phyloP scores from a whole-genome alignment of 1,284 basidiomycete genomes.

The Ganoderma multipileum region DNA sequence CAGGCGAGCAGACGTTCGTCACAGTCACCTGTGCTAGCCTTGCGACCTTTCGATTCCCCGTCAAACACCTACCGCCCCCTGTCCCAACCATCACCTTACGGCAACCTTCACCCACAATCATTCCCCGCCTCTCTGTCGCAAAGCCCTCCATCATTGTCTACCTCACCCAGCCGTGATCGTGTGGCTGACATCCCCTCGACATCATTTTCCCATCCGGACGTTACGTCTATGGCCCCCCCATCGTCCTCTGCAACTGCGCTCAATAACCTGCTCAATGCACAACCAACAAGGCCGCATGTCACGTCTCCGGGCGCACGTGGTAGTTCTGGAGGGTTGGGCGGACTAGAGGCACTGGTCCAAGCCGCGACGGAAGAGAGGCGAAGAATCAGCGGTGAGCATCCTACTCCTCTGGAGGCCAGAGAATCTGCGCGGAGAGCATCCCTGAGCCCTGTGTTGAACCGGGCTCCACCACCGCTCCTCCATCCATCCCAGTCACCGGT shows the following conservation, averaged over 20 bases:
- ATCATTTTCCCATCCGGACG: constrained; percentile 20
- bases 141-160: constrained; percentile 13
- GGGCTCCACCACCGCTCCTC: constrained; percentile 23
- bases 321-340: constrained; percentile 38
- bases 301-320: constrained; percentile 16
- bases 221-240: constrained; percentile 13
- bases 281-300: constrained; percentile 34
- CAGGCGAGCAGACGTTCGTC: constrained; percentile 22
- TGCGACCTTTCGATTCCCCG: constrained; percentile 29
- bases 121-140: constrained; percentile 15
- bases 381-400: constrained; percentile 45
- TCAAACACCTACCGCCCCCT: constrained; percentile 23
- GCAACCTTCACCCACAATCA: constrained; percentile 20
- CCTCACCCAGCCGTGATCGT: constrained; percentile 17
- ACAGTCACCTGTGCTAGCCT: constrained; percentile 30
- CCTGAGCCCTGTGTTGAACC: constrained; percentile 35
- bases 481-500: constrained; percentile 26
- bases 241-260: constrained; percentile 31
- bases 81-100: constrained; percentile 18
- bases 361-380: constrained; percentile 60
- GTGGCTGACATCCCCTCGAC: constrained; percentile 13
- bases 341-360: constrained; percentile 61
- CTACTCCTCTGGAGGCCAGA: constrained; percentile 21
- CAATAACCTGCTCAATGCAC: constrained; percentile 35
- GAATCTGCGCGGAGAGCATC: constrained; percentile 29